Percentiles rank a stretch among this genome's conserved stretches.
These are phyloP conservation scores for Coemansia reversa DNA, from an alignment of 192 early-diverging fungal genomes.

Conservation along the genomic window DNA sequence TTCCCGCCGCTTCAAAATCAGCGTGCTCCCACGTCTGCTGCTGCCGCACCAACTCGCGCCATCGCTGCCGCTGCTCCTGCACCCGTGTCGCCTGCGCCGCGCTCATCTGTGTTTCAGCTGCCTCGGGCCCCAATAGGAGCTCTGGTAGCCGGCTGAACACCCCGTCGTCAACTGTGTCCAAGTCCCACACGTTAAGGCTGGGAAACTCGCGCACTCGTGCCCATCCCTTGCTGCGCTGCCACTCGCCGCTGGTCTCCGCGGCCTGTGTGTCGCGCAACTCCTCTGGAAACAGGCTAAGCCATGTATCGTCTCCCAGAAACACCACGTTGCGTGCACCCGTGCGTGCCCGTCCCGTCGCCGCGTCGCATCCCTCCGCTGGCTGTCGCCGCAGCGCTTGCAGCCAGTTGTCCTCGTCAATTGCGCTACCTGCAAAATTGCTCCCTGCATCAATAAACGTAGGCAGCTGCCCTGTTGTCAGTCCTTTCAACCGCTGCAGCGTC, in stretches of 20 bases:
- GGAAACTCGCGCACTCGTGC: slow-evolving; percentile 68
- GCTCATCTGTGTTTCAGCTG: neutral
- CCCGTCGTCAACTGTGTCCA: slow-evolving; percentile 91
- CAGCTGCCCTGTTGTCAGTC: slow-evolving; percentile 74
- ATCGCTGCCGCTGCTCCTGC: slow-evolving; percentile 15
- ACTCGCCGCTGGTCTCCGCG: slow-evolving; percentile 17
- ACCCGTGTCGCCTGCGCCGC: slow-evolving; percentile 6
- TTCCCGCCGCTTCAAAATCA: slow-evolving; percentile 26
- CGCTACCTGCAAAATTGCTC: slow-evolving; percentile 76
- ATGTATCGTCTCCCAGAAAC: slow-evolving; percentile 96
- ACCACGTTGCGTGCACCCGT: slow-evolving; percentile 54
- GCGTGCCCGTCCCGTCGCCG: neutral
- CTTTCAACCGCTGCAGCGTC: slow-evolving; percentile 80
- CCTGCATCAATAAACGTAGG: slow-evolving; percentile 82
- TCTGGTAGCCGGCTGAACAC: slow-evolving; percentile 64
- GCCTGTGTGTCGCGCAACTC: slow-evolving; percentile 50
- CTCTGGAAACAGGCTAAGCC: slow-evolving; percentile 82
- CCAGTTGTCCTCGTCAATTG: slow-evolving; percentile 79
- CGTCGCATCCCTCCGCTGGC: slow-evolving; percentile 6
- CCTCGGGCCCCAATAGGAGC: slow-evolving; percentile 31
- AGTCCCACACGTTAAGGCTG: slow-evolving; percentile 79
- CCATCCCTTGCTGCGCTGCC: slow-evolving; percentile 22
- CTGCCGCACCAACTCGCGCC: slow-evolving; percentile 39
- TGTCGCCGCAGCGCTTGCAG: slow-evolving; percentile 57
- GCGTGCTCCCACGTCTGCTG: slow-evolving; percentile 30